Evolutionary conservation across 164 flowering plant species (phyloP), one percentile per base, ranked within the genome.

Genomic region (Malania oleifera): DNA sequence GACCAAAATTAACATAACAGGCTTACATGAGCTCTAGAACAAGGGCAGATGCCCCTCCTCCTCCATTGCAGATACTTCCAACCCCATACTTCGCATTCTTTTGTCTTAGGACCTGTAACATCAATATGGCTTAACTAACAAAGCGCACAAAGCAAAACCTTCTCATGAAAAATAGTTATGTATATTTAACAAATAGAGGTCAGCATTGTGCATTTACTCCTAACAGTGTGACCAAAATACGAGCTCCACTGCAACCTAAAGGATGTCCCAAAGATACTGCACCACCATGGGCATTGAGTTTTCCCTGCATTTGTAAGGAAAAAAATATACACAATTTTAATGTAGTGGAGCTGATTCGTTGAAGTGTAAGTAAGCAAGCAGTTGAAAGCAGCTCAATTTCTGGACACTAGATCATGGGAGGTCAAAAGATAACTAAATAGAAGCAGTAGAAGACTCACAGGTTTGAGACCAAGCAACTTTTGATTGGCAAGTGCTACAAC

Each of bases 191-290:
- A n/a, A n/a, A n/a, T n/a, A n/a, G n/a, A n/a, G n/a, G n/a, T n/a
- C n/a, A n/a, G n/a, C n/a, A n/a, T n/a, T n/a, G n/a, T n/a, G n/a
- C n/a, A n/a, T n/a, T n/a, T n/a, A n/a, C n/a, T n/a, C n/a, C n/a
- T n/a, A n/a, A n/a, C n/a, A n/a, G n/a, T n/a, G n/a, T n/a, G n/a
- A n/a, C n/a, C n/a, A n/a, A n/a, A n/a, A n/a, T n/a, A n/a, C n/a
- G n/a, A n/a, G n/a, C n/a, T n/a, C n/a, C n/a, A n/a, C n/a, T n/a
- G n/a, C n/a, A n/a, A n/a, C n/a, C n/a, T n/a, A n/a, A n/a, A 39
- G 99, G 99, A 74, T 93, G 99, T 40, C 99, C 99, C 73, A 93
- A 72, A 18, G 96, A 78, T 45, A 93, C 99, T 43, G 91, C 99
- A 66, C 99, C 99, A 49, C 99, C 99, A 68, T 90, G 88, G 37